Evolutionary conservation across 2,329 filamentous ascomycete species (phyloP).

Genomic region (Xylariaceae sp.): DNA sequence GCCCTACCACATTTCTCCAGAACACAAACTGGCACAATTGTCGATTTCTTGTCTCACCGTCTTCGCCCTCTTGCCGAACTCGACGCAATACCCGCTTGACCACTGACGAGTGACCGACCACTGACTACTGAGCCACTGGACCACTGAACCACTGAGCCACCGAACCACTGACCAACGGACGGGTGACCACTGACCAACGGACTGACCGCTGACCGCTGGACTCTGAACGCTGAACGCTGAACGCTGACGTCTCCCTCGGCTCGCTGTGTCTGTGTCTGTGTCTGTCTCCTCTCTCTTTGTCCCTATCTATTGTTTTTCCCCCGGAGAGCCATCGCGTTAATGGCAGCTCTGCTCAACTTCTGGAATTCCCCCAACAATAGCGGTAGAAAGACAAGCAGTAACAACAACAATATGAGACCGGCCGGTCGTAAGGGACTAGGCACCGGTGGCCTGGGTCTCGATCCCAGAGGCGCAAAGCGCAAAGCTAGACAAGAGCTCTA

Average conservation of each 20-base stretch:
- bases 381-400: neutral
- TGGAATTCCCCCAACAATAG: conserved; percentile 9
- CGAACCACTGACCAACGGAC: too few relatives aligned
- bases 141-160: too few relatives aligned
- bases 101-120: too few relatives aligned
- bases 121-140: too few relatives aligned
- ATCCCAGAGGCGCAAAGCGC: conserved; percentile 25
- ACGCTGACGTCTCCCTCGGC: neutral
- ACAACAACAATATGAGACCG: neutral
- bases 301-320: conserved; percentile 3
- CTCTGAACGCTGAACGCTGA: neutral
- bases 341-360: conserved; percentile 12
- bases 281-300: conserved; percentile 2
- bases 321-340: conserved; percentile 1
- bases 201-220: too few relatives aligned
- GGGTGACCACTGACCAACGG: too few relatives aligned
- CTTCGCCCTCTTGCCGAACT: neutral
- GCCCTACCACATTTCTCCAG: neutral
- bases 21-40: neutral
- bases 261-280: neutral
- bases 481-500: conserved; percentile 28
- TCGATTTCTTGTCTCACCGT: neutral
- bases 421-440: neutral
- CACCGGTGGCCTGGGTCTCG: conserved; percentile 12
- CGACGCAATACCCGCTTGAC: neutral